Base-by-base conservation (phyloP, 1,139 yeast species). In the Taphrina deformans region DNA sequence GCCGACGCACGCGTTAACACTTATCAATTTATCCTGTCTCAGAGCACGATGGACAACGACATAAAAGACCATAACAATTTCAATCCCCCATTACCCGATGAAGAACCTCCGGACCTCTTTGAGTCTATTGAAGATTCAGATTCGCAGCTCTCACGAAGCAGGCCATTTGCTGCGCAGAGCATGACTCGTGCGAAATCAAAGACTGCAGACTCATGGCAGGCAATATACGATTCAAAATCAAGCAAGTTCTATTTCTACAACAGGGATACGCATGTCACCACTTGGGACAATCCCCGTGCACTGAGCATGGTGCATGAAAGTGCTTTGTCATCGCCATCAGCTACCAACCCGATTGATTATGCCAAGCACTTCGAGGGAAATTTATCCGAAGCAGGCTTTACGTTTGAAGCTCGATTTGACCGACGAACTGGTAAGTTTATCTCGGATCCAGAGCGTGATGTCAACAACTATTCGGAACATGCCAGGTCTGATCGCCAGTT, bases 251-350 rank as follows among this genome's bases (percentile, higher is more conserved):
- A 72, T 40, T 74, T 73, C 55, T 69, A 71, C 70, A 74, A 74
- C 65, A 66, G 69, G 31, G 55, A 65, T 52, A 73, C 74, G 6
- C 55, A 68, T 16, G 72, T 68, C 56, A 72, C 73, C 3, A 73
- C 75, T 3, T 74, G 75, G 75, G 65, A 65, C 33, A 72, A 72
- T 53, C 75, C 75, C 5, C 68, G 75, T 12, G 71, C 68, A 2
- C 65, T 58, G 53, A 18, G 18, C 27, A 12, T 5, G 14, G 26
- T 24, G 24, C 21, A 40, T n/a, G 53, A 24, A 21, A 1, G 18
- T 5, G 9, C 26, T 12, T 24, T 35, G 14, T 18, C 50, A 31
- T 16, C 38, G 16, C 12, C 27, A 55, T 4, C 6, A 24, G 41
- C 9, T 24, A n/a, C 46, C 53, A 14, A 14, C 26, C 27, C 27